Evolutionary conservation across 345 rosid species (phyloP), one percentile per base, ranked within the genome.

Genomic region (Bruguiera gymnorhiza): DNA sequence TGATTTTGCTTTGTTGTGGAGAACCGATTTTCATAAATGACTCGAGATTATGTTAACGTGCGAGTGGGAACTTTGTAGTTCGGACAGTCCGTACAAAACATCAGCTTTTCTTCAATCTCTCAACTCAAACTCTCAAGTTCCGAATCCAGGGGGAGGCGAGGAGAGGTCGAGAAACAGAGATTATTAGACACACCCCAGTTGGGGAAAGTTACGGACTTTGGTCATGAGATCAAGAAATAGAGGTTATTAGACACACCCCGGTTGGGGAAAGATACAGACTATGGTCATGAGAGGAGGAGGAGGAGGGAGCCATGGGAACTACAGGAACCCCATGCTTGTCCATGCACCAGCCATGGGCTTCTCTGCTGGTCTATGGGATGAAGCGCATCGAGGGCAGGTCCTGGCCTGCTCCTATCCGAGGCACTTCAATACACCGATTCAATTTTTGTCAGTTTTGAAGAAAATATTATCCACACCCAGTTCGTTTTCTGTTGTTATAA

Each of bases 271-370:
- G 60, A 6, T 55, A 23, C 30, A 23, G 15, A 23, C 29, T 55
- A 23, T 23, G 55, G 31, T 10, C 29, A 24, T 21, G 5, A 26
- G 3, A 27, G 29, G 57, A 69, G 19, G 62, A 53, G 48, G 68
- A 39, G 50, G 27, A 1, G 27, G 79, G n/a, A n/a, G n/a, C 67
- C 75, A 75, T 36, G 93, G 89, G 48, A 89, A 89, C 68, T 91
- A 78, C 79, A 81, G 59, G 57, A 94, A 91, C 82, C 96, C 96
- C n/a, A 1, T 94, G 95, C 62, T 81, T 94, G 79, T 89, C 96
- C 6, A 78, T 94, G 96, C 98, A 91, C 76, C 98, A 91, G 72
- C 97, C 98, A 6, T 88, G 96, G 98, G 98, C 97, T 74, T 93
- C 97, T 1, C 79, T 94, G 39, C 83, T 91, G 4, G 88, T 91